Percentiles rank a stretch among this genome's conserved stretches.
These are phyloP conservation scores for Chromosphaera perkinsii DNA, from an alignment of 208 protist genomes.

Conservation along the genomic window DNA sequence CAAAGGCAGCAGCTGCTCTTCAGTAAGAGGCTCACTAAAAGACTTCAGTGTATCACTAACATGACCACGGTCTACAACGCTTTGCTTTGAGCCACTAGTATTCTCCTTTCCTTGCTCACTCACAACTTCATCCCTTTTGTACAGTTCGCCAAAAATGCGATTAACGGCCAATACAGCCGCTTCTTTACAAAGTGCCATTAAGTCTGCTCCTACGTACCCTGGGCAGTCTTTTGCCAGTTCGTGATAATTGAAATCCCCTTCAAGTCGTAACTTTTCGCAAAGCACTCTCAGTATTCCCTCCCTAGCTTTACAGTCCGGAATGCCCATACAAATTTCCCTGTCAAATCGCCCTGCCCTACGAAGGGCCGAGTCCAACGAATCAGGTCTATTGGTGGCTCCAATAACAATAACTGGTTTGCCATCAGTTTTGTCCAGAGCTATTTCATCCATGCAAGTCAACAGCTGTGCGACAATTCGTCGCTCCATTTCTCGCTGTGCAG, in stretches of 20 bases:
- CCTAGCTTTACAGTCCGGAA: slow-evolving; percentile 82
- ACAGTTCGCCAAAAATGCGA: slow-evolving; percentile 45
- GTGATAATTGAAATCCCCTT: slow-evolving; percentile 77
- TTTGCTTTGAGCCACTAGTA: not conserved
- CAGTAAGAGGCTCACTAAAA: slow-evolving; percentile 22
- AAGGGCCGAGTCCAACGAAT: slow-evolving; percentile 76
- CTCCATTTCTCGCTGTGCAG: slow-evolving; percentile 93
- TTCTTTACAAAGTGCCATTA: slow-evolving; percentile 87
- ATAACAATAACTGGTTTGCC: slow-evolving; percentile 57
- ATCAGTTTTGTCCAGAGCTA: slow-evolving; percentile 24
- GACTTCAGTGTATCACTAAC: slow-evolving; percentile 23
- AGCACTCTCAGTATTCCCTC: slow-evolving; percentile 53
- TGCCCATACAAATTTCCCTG: slow-evolving; percentile 85
- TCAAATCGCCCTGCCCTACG: slow-evolving; percentile 94
- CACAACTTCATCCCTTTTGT: not conserved
- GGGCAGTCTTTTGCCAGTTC: slow-evolving; percentile 80
- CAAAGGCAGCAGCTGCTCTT: slow-evolving; percentile 41
- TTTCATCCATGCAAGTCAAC: slow-evolving; percentile 91
- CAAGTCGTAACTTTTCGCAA: slow-evolving; percentile 61
- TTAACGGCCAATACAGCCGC: slow-evolving; percentile 61
- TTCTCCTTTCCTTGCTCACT: not conserved
- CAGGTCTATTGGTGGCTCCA: slow-evolving; percentile 58
- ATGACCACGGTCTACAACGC: not conserved
- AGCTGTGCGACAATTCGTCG: slow-evolving; percentile 95
- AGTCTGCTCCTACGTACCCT: slow-evolving; percentile 91